Conservation (phyloP, 441 rosid species). For the Codiaeum variegatum region DNA sequence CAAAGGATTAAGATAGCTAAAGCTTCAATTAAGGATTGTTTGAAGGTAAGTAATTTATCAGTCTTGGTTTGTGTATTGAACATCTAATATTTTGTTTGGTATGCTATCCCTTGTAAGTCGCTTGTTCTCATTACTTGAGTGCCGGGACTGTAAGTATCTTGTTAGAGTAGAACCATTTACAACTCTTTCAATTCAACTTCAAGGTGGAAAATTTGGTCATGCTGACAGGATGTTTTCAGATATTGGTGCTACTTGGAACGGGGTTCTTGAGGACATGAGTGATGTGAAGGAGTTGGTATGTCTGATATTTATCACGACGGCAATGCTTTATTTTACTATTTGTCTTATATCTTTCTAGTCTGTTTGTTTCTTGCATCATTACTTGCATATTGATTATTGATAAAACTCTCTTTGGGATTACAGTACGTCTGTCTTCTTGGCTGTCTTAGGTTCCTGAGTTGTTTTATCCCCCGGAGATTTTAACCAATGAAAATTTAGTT, state of each 20-base stretch:
- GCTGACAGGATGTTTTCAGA: conserved; percentile 98
- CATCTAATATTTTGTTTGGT: too few species aligned
- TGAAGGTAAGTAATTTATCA: too few species aligned
- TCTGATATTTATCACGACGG: conserved; percentile 19
- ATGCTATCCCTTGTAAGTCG: too few species aligned
- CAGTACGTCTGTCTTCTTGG: not conserved
- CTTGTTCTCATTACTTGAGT: too few species aligned
- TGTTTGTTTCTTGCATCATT: conserved; percentile 9
- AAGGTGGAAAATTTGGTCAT: conserved; percentile 99
- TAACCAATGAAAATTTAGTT: conserved; percentile 82
- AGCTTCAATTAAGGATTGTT: too few species aligned
- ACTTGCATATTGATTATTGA: conserved; percentile 17
- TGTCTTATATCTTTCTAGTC: conserved; percentile 12
- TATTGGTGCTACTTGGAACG: conserved; percentile 91
- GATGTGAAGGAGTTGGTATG: conserved; percentile 98
- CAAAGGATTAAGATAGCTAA: too few species aligned
- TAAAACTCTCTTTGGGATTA: conserved; percentile 7
- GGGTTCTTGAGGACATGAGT: conserved; percentile 98
- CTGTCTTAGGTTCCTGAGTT: conserved; percentile 90
- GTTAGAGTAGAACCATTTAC: conserved; percentile 97
- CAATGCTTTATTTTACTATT: conserved; percentile 15
- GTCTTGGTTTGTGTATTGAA: too few species aligned
- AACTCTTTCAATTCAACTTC: conserved; percentile 92
- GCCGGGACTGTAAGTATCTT: too few species aligned
- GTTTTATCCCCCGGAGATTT: conserved; percentile 92